phyloP scores from a whole-genome alignment of 768 basidiomycete species.

The Cytidiella melzeri region DNA sequence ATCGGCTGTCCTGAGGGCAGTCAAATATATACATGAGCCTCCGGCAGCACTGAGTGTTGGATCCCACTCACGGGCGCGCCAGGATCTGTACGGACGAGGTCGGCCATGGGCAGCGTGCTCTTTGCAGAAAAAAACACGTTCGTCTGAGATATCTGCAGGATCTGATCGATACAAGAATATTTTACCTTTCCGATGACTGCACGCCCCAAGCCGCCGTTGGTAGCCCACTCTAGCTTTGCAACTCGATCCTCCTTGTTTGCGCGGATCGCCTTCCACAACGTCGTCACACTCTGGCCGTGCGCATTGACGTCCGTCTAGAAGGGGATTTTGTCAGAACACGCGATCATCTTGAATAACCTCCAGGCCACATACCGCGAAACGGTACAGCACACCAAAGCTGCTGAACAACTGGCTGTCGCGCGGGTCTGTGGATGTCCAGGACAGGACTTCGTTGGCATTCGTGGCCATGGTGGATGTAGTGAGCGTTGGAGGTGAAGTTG shows the following conservation, averaged over 20 bases:
- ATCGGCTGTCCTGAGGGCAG: conserved; percentile 30
- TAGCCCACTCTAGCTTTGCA: conserved; percentile 83
- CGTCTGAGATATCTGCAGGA: conserved; percentile 9
- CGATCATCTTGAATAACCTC: conserved; percentile 13
- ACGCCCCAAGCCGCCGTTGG: conserved; percentile 78
- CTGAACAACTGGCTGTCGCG: conserved; percentile 81
- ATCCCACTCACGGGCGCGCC: conserved; percentile 46
- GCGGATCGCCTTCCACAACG: conserved; percentile 75
- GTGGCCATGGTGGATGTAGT: conserved; percentile 35
- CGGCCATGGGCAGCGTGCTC: conserved; percentile 76
- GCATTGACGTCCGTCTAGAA: conserved; percentile 58
- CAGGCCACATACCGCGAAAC: conserved; percentile 55
- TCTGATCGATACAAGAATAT: conserved; percentile 19
- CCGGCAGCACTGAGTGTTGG: conserved; percentile 7
- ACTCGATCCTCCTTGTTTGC: conserved; percentile 84
- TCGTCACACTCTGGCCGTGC: conserved; percentile 68
- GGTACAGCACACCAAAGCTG: conserved; percentile 74
- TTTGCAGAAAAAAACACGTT: conserved; percentile 33
- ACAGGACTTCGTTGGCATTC: conserved; percentile 50
- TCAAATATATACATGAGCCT: conserved; percentile 4
- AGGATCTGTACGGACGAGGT: conserved; percentile 70
- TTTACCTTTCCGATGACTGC: conserved; percentile 78
- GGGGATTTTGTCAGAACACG: conserved; percentile 11
- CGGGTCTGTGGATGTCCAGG: conserved; percentile 84
- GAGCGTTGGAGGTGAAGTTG: conserved; percentile 22